Conservation (phyloP, 164 flowering plant species). For the Amborella trichopoda region DNA sequence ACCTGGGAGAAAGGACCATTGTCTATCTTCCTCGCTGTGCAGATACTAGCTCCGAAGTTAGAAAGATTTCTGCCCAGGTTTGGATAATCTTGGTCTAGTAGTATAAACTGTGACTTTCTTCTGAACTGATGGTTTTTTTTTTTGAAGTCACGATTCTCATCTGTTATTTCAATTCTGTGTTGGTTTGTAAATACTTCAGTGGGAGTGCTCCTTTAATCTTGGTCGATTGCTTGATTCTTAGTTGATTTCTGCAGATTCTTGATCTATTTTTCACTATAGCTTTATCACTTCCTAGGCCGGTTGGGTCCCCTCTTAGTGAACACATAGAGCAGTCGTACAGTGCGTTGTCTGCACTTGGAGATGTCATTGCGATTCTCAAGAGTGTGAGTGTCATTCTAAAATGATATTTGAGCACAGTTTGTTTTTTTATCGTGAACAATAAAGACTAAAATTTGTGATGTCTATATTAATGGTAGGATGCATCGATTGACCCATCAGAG, state of each 20-base stretch:
- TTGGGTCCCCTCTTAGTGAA: constrained; percentile 21
- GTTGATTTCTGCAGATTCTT: constrained; percentile 41
- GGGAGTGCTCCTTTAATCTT: too few relatives aligned
- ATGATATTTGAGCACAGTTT: background rate
- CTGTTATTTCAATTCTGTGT: too few relatives aligned
- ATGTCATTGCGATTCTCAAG: constrained; percentile 85
- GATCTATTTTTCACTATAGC: constrained; percentile 86
- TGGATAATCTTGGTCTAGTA: too few relatives aligned
- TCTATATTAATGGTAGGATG: constrained; percentile 57
- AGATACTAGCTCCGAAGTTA: constrained; percentile 76
- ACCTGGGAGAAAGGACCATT: constrained; percentile 76
- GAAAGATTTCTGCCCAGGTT: constrained; percentile 86
- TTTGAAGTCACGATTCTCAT: too few relatives aligned
- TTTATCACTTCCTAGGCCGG: constrained; percentile 73
- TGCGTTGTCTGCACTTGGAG: constrained; percentile 88
- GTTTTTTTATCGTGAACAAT: background rate
- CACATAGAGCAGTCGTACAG: constrained; percentile 59
- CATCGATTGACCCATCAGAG: constrained; percentile 95
- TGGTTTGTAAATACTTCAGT: too few relatives aligned
- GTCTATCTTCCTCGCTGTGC: constrained; percentile 97
- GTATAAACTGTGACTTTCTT: too few relatives aligned
- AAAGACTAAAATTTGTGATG: constrained; percentile 1
- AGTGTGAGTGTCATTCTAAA: constrained; percentile 82
- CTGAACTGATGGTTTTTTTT: too few relatives aligned
- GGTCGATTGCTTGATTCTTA: too few relatives aligned